Evolutionary conservation across 2,329 filamentous ascomycete genomes (phyloP).

Genomic region (Aspergillus costaricaensis): DNA sequence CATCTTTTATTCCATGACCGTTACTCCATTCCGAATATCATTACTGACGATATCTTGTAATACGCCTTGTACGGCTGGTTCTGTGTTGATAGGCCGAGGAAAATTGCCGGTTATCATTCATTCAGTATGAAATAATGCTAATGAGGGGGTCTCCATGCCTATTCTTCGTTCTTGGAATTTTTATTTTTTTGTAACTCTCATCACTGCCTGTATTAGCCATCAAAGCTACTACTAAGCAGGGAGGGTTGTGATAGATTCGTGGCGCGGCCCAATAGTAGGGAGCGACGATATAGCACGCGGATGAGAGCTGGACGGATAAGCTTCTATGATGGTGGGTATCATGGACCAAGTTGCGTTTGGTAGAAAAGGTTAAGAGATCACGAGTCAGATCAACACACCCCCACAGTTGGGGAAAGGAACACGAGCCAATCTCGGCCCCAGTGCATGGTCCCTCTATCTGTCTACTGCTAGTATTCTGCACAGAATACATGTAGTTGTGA

Average conservation of each 20-base stretch:
- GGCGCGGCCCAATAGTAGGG: no score
- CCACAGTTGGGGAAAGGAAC: not conserved
- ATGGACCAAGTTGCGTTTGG: not conserved
- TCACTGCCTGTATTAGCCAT: not conserved
- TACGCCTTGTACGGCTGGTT: not conserved
- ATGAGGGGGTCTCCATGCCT: not conserved
- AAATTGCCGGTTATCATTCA: not conserved
- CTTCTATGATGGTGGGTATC: no score
- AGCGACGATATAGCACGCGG: no score
- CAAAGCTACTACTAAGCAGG: no score
- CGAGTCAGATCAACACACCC: not conserved
- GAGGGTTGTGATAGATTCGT: no score
- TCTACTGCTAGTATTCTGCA: not conserved
- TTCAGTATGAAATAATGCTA: not conserved
- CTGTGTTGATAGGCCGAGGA: not conserved
- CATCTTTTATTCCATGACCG: not conserved
- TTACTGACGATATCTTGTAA: not conserved
- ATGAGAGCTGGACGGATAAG: no score
- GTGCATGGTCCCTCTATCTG: not conserved
- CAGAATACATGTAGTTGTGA: not conserved
- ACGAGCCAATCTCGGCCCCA: not conserved
- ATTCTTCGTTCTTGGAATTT: no score
- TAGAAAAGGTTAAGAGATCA: not conserved
- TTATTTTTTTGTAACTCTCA: not conserved
- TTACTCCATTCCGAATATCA: not conserved